phyloP scores from a whole-genome alignment of 306 rosid species.

The Pterocarpus santalinus region DNA sequence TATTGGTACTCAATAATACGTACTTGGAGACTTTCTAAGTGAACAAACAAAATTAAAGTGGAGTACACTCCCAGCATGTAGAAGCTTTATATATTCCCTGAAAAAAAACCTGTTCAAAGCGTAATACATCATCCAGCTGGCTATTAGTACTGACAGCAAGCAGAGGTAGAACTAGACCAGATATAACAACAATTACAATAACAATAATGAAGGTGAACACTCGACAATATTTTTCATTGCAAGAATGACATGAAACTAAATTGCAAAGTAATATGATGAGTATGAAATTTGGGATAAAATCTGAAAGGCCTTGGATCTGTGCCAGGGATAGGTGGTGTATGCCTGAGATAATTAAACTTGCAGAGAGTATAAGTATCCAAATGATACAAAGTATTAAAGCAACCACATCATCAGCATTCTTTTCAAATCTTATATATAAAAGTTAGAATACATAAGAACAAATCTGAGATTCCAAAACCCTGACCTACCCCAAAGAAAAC shows the following conservation, averaged over 20 bases:
- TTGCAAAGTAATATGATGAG: neutral
- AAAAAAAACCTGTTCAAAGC: neutral
- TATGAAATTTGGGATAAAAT: neutral
- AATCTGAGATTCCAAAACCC: constrained; percentile 1
- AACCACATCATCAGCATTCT: neutral
- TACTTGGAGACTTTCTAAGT: neutral
- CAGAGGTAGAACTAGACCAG: neutral
- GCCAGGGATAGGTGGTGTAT: too few species aligned
- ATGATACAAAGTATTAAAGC: too few species aligned
- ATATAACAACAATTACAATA: neutral
- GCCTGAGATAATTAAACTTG: too few species aligned
- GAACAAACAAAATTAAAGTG: neutral
- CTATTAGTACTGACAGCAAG: constrained; percentile 9
- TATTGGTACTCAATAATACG: neutral
- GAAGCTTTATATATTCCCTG: constrained; percentile 13
- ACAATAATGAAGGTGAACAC: neutral
- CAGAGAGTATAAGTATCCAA: too few species aligned
- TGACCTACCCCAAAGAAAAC: neutral
- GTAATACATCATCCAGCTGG: constrained; percentile 30
- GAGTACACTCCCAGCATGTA: neutral
- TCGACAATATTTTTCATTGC: constrained; percentile 1
- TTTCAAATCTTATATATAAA: neutral
- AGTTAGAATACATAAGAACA: too few species aligned
- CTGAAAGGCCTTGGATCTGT: neutral
- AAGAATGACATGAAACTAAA: neutral